Base-by-base conservation (phyloP, 2,329 filamentous ascomycete species). In the Tolypocladium tropicale region DNA sequence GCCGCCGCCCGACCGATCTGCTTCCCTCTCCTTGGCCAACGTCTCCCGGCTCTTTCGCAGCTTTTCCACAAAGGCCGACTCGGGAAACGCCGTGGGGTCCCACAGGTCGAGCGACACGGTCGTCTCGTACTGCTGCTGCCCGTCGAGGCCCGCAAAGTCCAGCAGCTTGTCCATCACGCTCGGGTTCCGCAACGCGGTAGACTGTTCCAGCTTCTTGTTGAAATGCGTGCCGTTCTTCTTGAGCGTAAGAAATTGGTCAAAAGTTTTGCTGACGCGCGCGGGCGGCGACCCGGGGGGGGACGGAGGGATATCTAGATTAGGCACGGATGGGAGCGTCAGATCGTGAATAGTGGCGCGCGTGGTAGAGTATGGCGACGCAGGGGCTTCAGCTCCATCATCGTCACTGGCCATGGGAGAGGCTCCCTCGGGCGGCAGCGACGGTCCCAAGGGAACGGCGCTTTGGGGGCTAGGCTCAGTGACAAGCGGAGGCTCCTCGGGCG, bases 141-240 rank as follows among this genome's bases (percentile, higher is more conserved):
- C 68, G 48, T 68, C 67, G 51, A 77, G 63, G 25, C 70, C 74
- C 10, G 85, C 84, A 72, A 90, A 92, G 28, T 76, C 78, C 74
- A 90, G 78, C 55, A 93, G 75, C 71, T 89, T 90, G 59, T 87
- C 83, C 70, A 84, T 81, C 54, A 92, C 74, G 46, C 80, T 81
- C 2, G 89, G 89, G 65, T 93, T 93, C 53, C 82, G 81, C 57
- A 92, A 74, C 9, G 86, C 82, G 0, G 80, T 72, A 0, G 85
- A 88, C 56, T 79, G 78, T 37, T 86, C 81, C 10, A 94, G 75
- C 59, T 87, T 85, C 63, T 83, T 77, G 68, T 94, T 92, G 76
- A 93, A 93, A 70, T 94, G 89, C 18, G 85, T 77, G 5, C 85
- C 85, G 60, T 86, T 82, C 65, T 82, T 84, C 73, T 94, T 94